phyloP scores from a whole-genome alignment of 1,284 basidiomycete species.

The Abortiporus biennis region DNA sequence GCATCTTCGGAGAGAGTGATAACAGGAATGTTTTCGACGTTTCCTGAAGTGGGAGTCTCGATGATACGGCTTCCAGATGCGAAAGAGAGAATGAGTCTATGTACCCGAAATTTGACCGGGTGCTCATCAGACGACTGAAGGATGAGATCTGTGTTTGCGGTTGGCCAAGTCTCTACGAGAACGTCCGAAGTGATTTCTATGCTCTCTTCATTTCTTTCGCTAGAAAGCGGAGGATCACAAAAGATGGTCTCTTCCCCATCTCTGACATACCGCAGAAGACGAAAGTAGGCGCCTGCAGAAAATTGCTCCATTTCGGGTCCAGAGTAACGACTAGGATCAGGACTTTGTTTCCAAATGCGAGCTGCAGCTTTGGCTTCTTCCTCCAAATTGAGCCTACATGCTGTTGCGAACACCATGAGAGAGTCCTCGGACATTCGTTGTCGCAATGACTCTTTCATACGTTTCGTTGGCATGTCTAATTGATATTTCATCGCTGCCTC shows the following conservation, averaged over 20 bases:
- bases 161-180: too few species aligned
- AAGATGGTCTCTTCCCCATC: not conserved
- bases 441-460: conserved; percentile 1
- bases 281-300: conserved; percentile 5
- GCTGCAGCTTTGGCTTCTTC: conserved; percentile 3
- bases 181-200: too few species aligned
- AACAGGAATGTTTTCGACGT: not conserved
- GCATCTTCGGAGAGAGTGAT: not conserved
- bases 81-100: conserved; percentile 2
- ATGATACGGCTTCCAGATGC: conserved; percentile 3
- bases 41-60: not conserved
- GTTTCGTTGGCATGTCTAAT: conserved; percentile 1
- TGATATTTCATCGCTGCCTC: conserved; percentile 9
- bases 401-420: conserved; percentile 5
- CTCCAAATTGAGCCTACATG: conserved; percentile 7
- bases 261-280: conserved; percentile 2
- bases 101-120: conserved; percentile 4
- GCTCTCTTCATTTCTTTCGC: too few species aligned
- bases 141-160: conserved; percentile 1
- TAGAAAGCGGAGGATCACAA: conserved; percentile 1
- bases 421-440: not conserved
- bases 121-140: conserved; percentile 9
- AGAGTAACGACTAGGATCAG: not conserved
- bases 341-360: not conserved
- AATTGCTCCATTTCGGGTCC: conserved; percentile 2